These are phyloP conservation scores for Penicillium sp. DNA, from an alignment of 2,329 filamentous ascomycete genomes.

Conservation along the genomic window DNA sequence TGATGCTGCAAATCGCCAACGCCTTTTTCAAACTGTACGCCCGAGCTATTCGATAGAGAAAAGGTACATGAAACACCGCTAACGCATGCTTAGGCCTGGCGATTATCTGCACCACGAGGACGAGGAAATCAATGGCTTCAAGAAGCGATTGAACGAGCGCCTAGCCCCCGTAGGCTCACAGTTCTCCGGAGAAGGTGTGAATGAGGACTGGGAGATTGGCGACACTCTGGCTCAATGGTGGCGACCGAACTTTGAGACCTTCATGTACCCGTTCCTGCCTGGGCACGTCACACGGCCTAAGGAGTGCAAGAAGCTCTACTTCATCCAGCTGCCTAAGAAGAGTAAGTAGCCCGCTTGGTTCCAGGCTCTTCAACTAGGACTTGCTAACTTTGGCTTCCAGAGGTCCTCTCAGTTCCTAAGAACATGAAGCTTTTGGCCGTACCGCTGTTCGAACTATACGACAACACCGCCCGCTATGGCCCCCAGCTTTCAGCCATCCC, in stretches of 20 bases:
- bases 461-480: constrained; percentile 92
- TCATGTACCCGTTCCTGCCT: constrained; percentile 98
- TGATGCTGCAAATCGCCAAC: constrained; percentile 99
- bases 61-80: neutral
- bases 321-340: constrained; percentile 87
- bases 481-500: constrained; percentile 95
- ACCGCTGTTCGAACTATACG: constrained; percentile 95
- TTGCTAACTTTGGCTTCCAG: constrained; percentile 45
- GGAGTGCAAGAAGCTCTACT: constrained; percentile 98
- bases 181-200: constrained; percentile 78
- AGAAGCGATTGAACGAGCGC: constrained; percentile 84
- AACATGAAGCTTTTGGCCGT: constrained; percentile 99
- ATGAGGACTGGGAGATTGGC: constrained; percentile 90
- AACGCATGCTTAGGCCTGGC: constrained; percentile 61
- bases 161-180: constrained; percentile 86
- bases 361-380: neutral
- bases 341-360: constrained; percentile 59
- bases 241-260: constrained; percentile 98
- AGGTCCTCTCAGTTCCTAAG: constrained; percentile 94
- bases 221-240: constrained; percentile 98
- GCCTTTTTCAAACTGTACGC: constrained; percentile 91
- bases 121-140: constrained; percentile 94
- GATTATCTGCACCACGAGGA: constrained; percentile 86
- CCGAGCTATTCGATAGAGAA: too few relatives aligned
- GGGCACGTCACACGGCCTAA: constrained; percentile 95